Percentiles rank a stretch among this genome's conserved stretches.
phyloP scores from a whole-genome alignment of 306 rosid genomes.

The Abrus pulchellus region DNA sequence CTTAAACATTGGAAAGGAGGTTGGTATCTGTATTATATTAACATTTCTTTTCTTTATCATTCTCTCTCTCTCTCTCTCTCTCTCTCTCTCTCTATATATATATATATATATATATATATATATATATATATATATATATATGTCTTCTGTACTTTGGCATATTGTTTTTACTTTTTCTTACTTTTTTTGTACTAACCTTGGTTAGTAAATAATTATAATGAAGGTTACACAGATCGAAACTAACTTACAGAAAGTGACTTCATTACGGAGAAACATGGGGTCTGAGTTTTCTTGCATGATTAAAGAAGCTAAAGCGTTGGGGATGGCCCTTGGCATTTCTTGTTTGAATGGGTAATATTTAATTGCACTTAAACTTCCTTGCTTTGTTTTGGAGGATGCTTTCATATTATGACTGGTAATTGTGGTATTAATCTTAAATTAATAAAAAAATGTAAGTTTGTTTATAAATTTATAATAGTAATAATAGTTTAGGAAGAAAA shows the following conservation, averaged over 20 bases:
- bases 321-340: slow-evolving; percentile 77
- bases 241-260: slow-evolving; percentile 57
- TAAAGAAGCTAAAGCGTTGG: slow-evolving; percentile 78
- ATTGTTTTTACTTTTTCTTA: background rate
- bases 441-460: background rate
- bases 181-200: slow-evolving; percentile 38
- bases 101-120: background rate
- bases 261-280: slow-evolving; percentile 74
- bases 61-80: background rate
- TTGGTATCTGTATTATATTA: slow-evolving; percentile 48
- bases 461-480: background rate
- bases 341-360: slow-evolving; percentile 77
- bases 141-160: slow-evolving; percentile 3
- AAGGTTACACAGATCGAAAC: slow-evolving; percentile 59
- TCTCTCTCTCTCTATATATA: too few species aligned
- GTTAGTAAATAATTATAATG: slow-evolving; percentile 41
- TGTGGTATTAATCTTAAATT: slow-evolving; percentile 9
- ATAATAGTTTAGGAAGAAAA: too few species aligned
- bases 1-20: slow-evolving; percentile 68
- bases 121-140: background rate
- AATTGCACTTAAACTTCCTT: slow-evolving; percentile 13
- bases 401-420: slow-evolving; percentile 29
- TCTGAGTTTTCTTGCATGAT: slow-evolving; percentile 86
- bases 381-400: slow-evolving; percentile 36
- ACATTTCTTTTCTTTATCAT: background rate